Evolutionary conservation across 306 rosid genomes (phyloP), one percentile per base, ranked within the genome.

Genomic region (Sicyos edulis): DNA sequence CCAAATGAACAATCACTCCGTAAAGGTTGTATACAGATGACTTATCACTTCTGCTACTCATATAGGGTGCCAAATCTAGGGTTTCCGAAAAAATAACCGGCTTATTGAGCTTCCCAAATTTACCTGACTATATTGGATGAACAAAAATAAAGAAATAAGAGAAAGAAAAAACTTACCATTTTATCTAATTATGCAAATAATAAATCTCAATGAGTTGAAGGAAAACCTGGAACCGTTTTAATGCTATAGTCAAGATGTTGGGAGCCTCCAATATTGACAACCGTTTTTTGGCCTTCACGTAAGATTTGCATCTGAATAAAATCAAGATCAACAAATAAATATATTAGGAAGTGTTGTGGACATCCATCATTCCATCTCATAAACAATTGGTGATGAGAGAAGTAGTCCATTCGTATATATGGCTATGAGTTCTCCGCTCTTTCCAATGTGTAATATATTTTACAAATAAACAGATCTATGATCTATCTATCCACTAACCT

Each of bases 21-120:
- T 86, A 91, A 55, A 95, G 91, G 78, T 86, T 86, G 88, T 91
- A 95, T 66, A 89, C 82, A 10, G 97, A 91, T 5, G 90, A 85
- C 73, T 83, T 89, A 74, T 91, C 99, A 77, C 92, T 89, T 66
- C 95, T 89, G 21, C 99, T 90, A 71, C 88, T 91, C 89, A 86
- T 80, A 81, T 78, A 95, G 74, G 99, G 99, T 6, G 95, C 97
- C 81, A 95, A 77, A 81, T 95, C 78, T 74, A 91, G 85, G 80
- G 81, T 82, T 80, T 95, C 97, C 47, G 96, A 93, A 78, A 85
- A 95, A 58, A 61, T 80, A 79, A 95, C 79, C 45, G 99, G 95
- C 83, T 95, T 95, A 79, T 88, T 95, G 81, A 95, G 96, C 88
- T 95, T 95, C 82, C 99, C 99, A 78, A 95, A 95, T 76, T 86